Evolutionary conservation across 306 rosid species (phyloP).

Genomic region (Gynostemma pentaphyllum): DNA sequence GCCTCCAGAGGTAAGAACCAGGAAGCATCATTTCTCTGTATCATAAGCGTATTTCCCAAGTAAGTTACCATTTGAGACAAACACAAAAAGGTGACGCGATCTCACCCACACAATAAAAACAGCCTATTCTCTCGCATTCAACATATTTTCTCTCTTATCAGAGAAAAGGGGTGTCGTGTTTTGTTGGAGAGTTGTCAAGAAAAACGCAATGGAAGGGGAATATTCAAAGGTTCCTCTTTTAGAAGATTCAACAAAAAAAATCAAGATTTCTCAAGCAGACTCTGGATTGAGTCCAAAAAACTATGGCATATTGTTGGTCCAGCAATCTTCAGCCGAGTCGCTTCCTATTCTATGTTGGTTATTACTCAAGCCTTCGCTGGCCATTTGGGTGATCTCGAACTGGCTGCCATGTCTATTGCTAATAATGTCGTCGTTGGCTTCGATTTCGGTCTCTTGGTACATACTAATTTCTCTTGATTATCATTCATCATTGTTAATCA

Average conservation of each 20-base stretch:
- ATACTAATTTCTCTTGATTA: too few species aligned
- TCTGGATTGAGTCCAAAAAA: slow-evolving; percentile 52
- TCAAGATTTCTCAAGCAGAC: slow-evolving; percentile 9
- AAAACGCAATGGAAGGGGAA: slow-evolving; percentile 12
- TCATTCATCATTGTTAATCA: too few species aligned
- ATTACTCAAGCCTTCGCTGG: slow-evolving; percentile 75
- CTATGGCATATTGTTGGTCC: slow-evolving; percentile 81
- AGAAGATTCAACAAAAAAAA: background rate
- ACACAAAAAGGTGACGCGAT: too few species aligned
- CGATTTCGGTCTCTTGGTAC: slow-evolving; percentile 65
- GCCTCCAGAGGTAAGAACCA: too few species aligned
- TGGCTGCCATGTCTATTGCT: slow-evolving; percentile 54
- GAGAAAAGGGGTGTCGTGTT: too few species aligned
- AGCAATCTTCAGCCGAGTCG: slow-evolving; percentile 43
- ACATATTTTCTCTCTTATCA: too few species aligned
- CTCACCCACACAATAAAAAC: too few species aligned
- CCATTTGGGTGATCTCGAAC: slow-evolving; percentile 63
- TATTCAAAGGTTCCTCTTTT: slow-evolving; percentile 31
- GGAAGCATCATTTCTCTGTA: too few species aligned
- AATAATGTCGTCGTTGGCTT: slow-evolving; percentile 53
- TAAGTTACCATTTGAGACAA: too few species aligned
- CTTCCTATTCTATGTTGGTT: slow-evolving; percentile 43
- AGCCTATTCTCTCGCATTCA: too few species aligned
- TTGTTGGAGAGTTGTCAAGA: too few species aligned
- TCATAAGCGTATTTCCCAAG: too few species aligned